phyloP scores from a whole-genome alignment of 1,139 yeast species.

The Blastobotrys persicus region DNA sequence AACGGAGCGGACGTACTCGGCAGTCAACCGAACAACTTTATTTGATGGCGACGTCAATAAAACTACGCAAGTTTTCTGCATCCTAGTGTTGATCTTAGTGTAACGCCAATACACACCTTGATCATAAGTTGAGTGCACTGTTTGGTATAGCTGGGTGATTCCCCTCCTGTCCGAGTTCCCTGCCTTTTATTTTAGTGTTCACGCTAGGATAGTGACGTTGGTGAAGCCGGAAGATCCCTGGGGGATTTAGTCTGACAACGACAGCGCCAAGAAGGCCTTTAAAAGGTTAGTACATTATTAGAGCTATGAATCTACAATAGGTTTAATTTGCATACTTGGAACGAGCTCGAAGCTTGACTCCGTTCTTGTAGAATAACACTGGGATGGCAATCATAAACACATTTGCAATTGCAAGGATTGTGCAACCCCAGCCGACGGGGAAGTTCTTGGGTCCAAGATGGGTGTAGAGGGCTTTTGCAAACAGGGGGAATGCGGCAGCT shows the following conservation, averaged over 20 bases:
- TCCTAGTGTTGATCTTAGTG: too few relatives aligned
- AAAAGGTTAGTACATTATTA: not conserved
- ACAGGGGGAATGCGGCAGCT: slow-evolving; percentile 62
- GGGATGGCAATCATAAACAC: slow-evolving; percentile 39
- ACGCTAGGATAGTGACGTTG: too few relatives aligned
- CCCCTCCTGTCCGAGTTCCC: too few relatives aligned
- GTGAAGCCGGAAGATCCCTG: too few relatives aligned
- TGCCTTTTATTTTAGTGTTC: too few relatives aligned
- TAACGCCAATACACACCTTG: too few relatives aligned
- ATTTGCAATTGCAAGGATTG: slow-evolving; percentile 46
- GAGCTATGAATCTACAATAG: not conserved
- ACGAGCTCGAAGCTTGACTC: slow-evolving; percentile 48
- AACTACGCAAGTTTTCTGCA: not conserved
- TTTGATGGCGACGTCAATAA: not conserved
- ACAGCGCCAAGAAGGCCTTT: too few relatives aligned
- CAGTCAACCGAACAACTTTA: not conserved
- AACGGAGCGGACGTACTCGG: not conserved
- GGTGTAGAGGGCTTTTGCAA: slow-evolving; percentile 50
- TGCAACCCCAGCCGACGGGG: slow-evolving; percentile 52
- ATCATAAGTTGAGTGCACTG: too few relatives aligned
- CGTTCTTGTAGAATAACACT: slow-evolving; percentile 38
- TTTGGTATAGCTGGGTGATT: too few relatives aligned
- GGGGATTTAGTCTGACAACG: too few relatives aligned
- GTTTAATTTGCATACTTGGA: slow-evolving; percentile 30
- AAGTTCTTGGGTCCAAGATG: slow-evolving; percentile 36